A percentile compares a stretch with the other conserved stretches of the same genome.
Evolutionary conservation across 768 basidiomycete species (phyloP).

Genomic region (Strobilomyces echinocephalus): DNA sequence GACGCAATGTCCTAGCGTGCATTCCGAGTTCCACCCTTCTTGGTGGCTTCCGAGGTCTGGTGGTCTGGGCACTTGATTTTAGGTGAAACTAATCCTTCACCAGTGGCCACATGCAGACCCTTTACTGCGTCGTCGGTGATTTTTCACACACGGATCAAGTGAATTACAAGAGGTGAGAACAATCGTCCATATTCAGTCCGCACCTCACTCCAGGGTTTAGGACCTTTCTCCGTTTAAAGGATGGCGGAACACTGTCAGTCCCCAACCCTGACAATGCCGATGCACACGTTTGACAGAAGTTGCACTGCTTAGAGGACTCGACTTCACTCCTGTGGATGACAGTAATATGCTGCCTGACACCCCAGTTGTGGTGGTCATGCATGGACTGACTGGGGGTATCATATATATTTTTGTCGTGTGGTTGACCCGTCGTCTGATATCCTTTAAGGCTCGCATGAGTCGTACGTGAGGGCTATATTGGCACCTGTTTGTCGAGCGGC

Average conservation of each 20-base stretch:
- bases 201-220: constrained; percentile 14
- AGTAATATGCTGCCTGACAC: constrained; percentile 19
- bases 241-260: constrained; percentile 33
- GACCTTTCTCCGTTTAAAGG: constrained; percentile 26
- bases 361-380: constrained; percentile 31
- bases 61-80: neutral
- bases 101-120: constrained; percentile 32
- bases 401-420: neutral
- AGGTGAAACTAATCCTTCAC: constrained; percentile 12
- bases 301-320: constrained; percentile 25
- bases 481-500: constrained; percentile 66
- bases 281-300: neutral
- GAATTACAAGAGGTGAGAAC: constrained; percentile 27
- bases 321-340: constrained; percentile 29
- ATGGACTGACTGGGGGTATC: constrained; percentile 32
- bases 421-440: constrained; percentile 1
- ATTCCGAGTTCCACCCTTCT: constrained; percentile 25
- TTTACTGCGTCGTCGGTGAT: constrained; percentile 29
- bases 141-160: constrained; percentile 30
- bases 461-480: constrained; percentile 82
- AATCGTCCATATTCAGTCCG: neutral
- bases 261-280: neutral
- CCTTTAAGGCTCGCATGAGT: constrained; percentile 74
- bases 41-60: constrained; percentile 34
- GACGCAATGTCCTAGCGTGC: constrained; percentile 27